These are phyloP conservation scores for Ammopiptanthus mongolicus DNA, from an alignment of 306 rosid species.

Conservation along the genomic window DNA sequence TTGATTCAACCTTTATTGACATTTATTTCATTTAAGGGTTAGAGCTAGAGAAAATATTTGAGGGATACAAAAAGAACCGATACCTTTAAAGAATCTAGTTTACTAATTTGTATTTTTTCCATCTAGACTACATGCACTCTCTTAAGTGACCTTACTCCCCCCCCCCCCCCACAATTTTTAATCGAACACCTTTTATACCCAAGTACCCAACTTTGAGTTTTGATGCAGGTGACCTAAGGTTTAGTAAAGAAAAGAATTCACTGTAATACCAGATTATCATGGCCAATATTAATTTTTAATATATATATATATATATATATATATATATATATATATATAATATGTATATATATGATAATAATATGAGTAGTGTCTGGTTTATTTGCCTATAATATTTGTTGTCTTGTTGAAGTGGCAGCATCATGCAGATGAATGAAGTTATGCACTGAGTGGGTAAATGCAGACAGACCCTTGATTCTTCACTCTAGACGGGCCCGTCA, in stretches of 20 bases:
- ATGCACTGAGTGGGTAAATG: not conserved
- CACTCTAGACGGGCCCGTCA: not conserved
- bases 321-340: too few relatives aligned
- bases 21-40: not conserved
- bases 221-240: not conserved
- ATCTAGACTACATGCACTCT: too few relatives aligned
- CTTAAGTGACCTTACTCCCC: too few relatives aligned
- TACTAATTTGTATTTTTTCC: too few relatives aligned
- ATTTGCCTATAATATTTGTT: not conserved
- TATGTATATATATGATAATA: too few relatives aligned
- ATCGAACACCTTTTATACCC: not conserved
- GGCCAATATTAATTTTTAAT: too few relatives aligned
- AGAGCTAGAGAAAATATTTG: not conserved
- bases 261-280: too few relatives aligned
- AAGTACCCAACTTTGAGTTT: not conserved
- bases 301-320: too few relatives aligned
- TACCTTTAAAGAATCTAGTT: too few relatives aligned
- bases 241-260: not conserved
- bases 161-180: not conserved
- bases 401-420: not conserved
- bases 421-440: not conserved
- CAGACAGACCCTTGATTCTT: slow-evolving; percentile 10
- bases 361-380: not conserved
- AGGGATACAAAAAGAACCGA: not conserved
- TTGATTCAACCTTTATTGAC: too few relatives aligned